phyloP scores from a whole-genome alignment of 495 filamentous ascomycete species.

The Daldinia caldariorum region DNA sequence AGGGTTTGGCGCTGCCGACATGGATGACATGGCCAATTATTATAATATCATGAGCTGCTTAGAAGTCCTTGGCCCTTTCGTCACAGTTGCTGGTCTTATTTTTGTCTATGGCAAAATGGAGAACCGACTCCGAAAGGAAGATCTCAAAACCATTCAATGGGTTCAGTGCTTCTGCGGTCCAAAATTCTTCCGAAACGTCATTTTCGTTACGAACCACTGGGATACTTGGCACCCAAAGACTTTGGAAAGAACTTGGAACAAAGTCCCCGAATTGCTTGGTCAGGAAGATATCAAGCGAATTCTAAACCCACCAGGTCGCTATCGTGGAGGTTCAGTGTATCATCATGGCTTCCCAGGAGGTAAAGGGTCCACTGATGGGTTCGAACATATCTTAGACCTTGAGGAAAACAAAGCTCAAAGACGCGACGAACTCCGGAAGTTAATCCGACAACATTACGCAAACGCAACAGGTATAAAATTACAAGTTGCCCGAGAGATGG shows the following conservation, averaged over 20 bases:
- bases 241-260: background rate
- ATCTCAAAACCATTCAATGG: constrained; percentile 1
- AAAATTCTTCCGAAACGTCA: background rate
- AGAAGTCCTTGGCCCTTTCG: background rate
- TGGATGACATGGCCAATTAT: background rate
- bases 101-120: background rate
- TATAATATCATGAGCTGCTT: background rate
- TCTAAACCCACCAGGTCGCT: background rate
- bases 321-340: background rate
- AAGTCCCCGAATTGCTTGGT: background rate
- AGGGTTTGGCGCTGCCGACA: background rate
- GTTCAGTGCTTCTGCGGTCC: background rate
- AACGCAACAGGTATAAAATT: background rate
- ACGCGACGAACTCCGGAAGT: background rate
- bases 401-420: background rate
- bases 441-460: background rate
- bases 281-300: background rate
- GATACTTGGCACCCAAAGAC: background rate
- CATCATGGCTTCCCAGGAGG: constrained; percentile 4
- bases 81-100: background rate
- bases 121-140: background rate
- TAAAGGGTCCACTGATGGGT: background rate
- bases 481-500: background rate
- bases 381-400: background rate
- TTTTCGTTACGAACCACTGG: background rate